Evolutionary conservation across 2,329 filamentous ascomycete species (phyloP).

Genomic region (Hawksworthiomyces lignivorus): DNA sequence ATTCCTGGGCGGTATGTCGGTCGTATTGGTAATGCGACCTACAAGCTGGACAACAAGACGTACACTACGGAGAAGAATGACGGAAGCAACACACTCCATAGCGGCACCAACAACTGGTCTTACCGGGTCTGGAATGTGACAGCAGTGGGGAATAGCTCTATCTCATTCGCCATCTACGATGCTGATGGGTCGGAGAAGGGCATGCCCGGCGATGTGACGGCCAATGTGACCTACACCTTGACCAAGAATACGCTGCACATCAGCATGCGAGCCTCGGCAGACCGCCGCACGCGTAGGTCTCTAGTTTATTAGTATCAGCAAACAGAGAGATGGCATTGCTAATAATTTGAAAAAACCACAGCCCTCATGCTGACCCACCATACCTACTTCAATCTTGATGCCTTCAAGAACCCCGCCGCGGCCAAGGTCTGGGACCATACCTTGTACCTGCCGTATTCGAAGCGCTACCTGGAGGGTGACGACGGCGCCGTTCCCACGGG

Average conservation of each 20-base stretch:
- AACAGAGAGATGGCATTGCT: background rate
- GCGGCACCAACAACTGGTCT: slow-evolving; percentile 54
- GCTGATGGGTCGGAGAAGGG: slow-evolving; percentile 48
- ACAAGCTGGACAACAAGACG: slow-evolving; percentile 44
- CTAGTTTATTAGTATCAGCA: background rate
- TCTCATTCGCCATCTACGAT: slow-evolving; percentile 60
- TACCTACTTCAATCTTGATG: slow-evolving; percentile 63
- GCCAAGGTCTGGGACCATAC: slow-evolving; percentile 53
- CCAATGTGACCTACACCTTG: slow-evolving; percentile 56
- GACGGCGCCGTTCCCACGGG: slow-evolving; percentile 52
- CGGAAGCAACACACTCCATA: slow-evolving; percentile 47
- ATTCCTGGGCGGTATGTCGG: slow-evolving; percentile 58
- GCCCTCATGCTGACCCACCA: slow-evolving; percentile 59
- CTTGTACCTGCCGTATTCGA: slow-evolving; percentile 54
- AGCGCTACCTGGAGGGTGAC: slow-evolving; percentile 49
- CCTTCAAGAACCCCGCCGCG: slow-evolving; percentile 50
- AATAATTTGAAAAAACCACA: slow-evolving; percentile 11
- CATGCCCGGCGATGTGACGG: slow-evolving; percentile 54
- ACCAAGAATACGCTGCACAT: slow-evolving; percentile 49
- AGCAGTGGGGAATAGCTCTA: slow-evolving; percentile 44
- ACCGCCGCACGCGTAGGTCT: slow-evolving; percentile 32
- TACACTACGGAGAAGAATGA: slow-evolving; percentile 49
- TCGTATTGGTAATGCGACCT: slow-evolving; percentile 52
- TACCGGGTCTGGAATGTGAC: slow-evolving; percentile 56
- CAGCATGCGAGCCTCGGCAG: slow-evolving; percentile 50